Percentiles rank a stretch among this genome's conserved stretches.
phyloP scores from a whole-genome alignment of 1,139 yeast genomes.

The Candida mesenterica region DNA sequence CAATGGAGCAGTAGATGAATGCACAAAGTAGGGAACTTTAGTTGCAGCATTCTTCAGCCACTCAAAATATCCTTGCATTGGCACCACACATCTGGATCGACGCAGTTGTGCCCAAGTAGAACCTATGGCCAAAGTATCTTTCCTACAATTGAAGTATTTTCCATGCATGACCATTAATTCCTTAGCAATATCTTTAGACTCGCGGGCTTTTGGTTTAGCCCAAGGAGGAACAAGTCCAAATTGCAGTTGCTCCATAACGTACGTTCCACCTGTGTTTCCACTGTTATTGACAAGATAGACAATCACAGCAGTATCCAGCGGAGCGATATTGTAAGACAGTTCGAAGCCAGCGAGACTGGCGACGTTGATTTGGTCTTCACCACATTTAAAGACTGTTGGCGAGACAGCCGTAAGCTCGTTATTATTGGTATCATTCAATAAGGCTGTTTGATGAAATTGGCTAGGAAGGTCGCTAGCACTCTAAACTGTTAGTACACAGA shows the following conservation, averaged over 20 bases:
- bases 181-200: constrained; percentile 19
- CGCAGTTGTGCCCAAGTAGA: constrained; percentile 52
- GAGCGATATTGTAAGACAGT: constrained; percentile 41
- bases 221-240: constrained; percentile 45
- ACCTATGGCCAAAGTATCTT: constrained; percentile 48
- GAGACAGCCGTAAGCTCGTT: constrained; percentile 6
- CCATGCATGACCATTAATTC: constrained; percentile 34
- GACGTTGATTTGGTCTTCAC: constrained; percentile 11
- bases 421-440: constrained; percentile 6
- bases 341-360: constrained; percentile 15
- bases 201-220: constrained; percentile 34
- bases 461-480: constrained; percentile 31
- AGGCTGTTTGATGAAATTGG: constrained; percentile 26
- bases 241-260: constrained; percentile 37
- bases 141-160: constrained; percentile 59
- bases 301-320: constrained; percentile 37
- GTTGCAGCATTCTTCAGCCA: constrained; percentile 51
- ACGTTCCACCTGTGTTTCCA: constrained; percentile 14
- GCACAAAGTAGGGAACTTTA: constrained; percentile 65
- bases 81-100: constrained; percentile 61
- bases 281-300: constrained; percentile 21
- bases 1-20: constrained; percentile 48
- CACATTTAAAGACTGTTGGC: constrained; percentile 3
- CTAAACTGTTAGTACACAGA: constrained; percentile 20
- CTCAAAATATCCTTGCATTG: constrained; percentile 83